These are phyloP conservation scores for Claviceps africana DNA, from an alignment of 2,329 filamentous ascomycete genomes.

Conservation along the genomic window DNA sequence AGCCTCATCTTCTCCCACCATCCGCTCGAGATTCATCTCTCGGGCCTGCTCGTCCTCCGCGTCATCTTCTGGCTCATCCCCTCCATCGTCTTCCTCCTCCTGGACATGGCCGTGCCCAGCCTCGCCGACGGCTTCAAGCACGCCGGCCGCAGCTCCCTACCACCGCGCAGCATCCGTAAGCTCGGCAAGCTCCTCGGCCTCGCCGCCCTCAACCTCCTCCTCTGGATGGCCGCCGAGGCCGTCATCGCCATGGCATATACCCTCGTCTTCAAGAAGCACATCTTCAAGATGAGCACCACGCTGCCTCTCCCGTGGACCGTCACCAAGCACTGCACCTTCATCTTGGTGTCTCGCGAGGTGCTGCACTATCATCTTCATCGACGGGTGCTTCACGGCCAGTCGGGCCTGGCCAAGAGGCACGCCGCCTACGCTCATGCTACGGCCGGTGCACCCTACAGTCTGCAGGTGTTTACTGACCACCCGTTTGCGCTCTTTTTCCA, in stretches of 20 bases:
- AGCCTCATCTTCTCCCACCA: slow-evolving; percentile 68
- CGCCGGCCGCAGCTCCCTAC: slow-evolving; percentile 38
- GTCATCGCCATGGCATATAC: slow-evolving; percentile 24
- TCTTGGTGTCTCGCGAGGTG: slow-evolving; percentile 36
- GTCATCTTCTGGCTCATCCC: slow-evolving; percentile 59
- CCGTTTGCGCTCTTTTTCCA: slow-evolving; percentile 49
- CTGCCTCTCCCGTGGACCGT: slow-evolving; percentile 41
- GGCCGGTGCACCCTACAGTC: slow-evolving; percentile 42
- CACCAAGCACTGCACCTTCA: slow-evolving; percentile 30
- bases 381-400: slow-evolving; percentile 46
- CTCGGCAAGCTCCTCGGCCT: slow-evolving; percentile 25
- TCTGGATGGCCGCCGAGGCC: slow-evolving; percentile 30
- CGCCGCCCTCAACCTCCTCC: slow-evolving; percentile 30
- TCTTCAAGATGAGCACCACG: slow-evolving; percentile 34
- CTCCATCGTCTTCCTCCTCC: slow-evolving; percentile 54
- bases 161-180: slow-evolving; percentile 25
- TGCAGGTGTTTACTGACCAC: slow-evolving; percentile 54
- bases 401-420: slow-evolving; percentile 28
- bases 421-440: slow-evolving; percentile 36
- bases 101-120: slow-evolving; percentile 58
- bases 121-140: slow-evolving; percentile 56
- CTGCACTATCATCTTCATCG: slow-evolving; percentile 65
- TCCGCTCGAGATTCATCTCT: slow-evolving; percentile 59
- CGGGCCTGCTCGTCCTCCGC: slow-evolving; percentile 55
- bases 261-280: slow-evolving; percentile 20